Evolutionary conservation across 768 basidiomycete genomes (phyloP).

Genomic region (Auriscalpium vulgare): DNA sequence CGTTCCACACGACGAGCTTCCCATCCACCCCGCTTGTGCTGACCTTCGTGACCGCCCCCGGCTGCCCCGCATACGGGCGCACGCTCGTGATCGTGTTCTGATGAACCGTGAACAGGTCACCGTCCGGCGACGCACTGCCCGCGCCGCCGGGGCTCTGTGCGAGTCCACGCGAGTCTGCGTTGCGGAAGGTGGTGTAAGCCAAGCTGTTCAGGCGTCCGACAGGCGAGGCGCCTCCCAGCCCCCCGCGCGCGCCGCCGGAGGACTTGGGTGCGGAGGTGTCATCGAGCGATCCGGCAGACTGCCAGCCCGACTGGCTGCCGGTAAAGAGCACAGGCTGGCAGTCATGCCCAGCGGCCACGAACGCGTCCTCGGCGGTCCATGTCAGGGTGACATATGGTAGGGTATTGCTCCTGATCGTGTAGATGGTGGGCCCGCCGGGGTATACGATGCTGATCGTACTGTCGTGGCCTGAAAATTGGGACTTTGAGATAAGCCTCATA

Average conservation of each 20-base stretch:
- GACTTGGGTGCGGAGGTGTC: conserved; percentile 50
- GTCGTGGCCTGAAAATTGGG: conserved; percentile 68
- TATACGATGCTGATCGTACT: conserved; percentile 91
- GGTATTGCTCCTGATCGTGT: conserved; percentile 67
- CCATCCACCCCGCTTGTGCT: conserved; percentile 95
- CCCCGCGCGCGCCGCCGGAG: conserved; percentile 36
- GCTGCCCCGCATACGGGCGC: conserved; percentile 57
- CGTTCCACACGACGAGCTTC: conserved; percentile 85
- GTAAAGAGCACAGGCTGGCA: conserved; percentile 90
- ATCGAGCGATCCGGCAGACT: conserved; percentile 73
- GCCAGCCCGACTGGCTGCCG: conserved; percentile 74
- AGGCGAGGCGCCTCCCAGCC: conserved; percentile 38
- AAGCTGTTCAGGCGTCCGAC: conserved; percentile 74
- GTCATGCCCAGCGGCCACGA: conserved; percentile 95
- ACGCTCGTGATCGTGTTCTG: conserved; percentile 98
- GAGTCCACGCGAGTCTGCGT: conserved; percentile 77
- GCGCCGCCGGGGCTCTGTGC: conserved; percentile 25
- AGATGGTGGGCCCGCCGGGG: conserved; percentile 65
- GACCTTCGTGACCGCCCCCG: conserved; percentile 60
- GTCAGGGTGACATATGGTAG: conserved; percentile 80
- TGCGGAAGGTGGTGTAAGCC: conserved; percentile 90
- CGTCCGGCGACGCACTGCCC: conserved; percentile 36
- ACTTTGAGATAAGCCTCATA: neutral
- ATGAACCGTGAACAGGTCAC: conserved; percentile 83
- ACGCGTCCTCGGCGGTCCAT: conserved; percentile 74